Base-by-base conservation (phyloP, 441 rosid genomes). In the Populus trichocarpa region DNA sequence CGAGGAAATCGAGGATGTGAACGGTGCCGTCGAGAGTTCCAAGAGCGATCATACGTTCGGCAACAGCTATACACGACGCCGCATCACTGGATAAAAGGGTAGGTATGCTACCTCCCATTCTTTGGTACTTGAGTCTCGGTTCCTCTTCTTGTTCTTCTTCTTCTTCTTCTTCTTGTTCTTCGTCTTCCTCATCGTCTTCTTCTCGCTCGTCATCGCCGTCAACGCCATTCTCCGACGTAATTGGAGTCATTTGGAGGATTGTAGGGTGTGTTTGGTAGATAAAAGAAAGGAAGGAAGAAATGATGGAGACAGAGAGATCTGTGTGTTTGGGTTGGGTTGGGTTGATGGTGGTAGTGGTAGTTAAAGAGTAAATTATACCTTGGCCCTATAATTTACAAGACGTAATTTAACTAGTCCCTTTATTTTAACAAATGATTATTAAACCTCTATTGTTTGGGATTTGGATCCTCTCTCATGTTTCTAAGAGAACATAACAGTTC, bases 21-120 rank as follows among this genome's bases (percentile, higher is more conserved):
- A 97, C 93, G 28, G 92, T 84, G 25, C 99, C 99, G 57, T 83
- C 97, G 66, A 89, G 93, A 3, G 99, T 93, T 30, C 99, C 99
- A 63, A 97, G 97, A 14, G 98, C 99, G 87, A 97, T 93, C 99
- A 97, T 92, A 61, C 99, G 88, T 76, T 93, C 97, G 3, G 98
- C 97, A 3, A 95, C 93, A 20, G 99, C 89, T 78, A 97, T 83
- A 85, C 98, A 97, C 25, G 98, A 92, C 38, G 99, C 98, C 22
- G 98, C 98, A 50, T 93, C 96, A 82, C 85, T 90, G 28, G 97
- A 85, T 9, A 97, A 84, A 76, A 97, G 85, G 42, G 90, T 68
- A 46, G 97, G 99, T 64, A 97, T 88, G 88, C 92, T 97, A 0
- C 99, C 98, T 64, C 98, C 97, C 97, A 97, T 92, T 77, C 98